Percentiles rank a stretch among this genome's conserved stretches.
phyloP scores from a whole-genome alignment of 116 monocot species.

The Trichopus zeylanicus region DNA sequence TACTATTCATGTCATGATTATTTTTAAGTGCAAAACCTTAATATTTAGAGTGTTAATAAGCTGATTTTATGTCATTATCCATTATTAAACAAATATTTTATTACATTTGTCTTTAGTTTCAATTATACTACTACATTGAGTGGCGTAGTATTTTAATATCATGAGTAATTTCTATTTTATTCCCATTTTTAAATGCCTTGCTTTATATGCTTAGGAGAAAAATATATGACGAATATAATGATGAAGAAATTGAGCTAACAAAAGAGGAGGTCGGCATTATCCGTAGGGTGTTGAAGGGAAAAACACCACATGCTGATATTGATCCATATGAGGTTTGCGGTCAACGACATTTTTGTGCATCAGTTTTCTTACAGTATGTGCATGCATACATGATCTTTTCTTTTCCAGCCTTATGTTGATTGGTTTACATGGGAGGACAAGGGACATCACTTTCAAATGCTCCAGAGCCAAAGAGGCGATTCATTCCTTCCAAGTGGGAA shows the following conservation, averaged over 20 bases:
- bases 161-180: constrained; percentile 1
- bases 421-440: constrained; percentile 92
- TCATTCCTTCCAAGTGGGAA: constrained; percentile 95
- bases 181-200: constrained; percentile 6
- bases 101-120: too few relatives aligned
- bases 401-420: constrained; percentile 75
- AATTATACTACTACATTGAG: too few relatives aligned
- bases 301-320: constrained; percentile 72
- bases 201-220: constrained; percentile 58
- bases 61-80: too few relatives aligned
- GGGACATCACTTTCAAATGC: constrained; percentile 85
- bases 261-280: constrained; percentile 68
- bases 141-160: background rate
- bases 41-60: too few relatives aligned
- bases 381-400: too few relatives aligned
- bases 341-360: too few relatives aligned
- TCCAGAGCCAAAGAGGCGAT: constrained; percentile 96
- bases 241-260: constrained; percentile 87
- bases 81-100: too few relatives aligned
- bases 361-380: too few relatives aligned
- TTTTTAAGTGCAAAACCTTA: too few relatives aligned
- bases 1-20: too few relatives aligned
- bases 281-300: constrained; percentile 55
- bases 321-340: constrained; percentile 86
- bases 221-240: constrained; percentile 94